Base-by-base conservation (phyloP, 2,329 filamentous ascomycete genomes). In the Cladosporium cucumerinum region DNA sequence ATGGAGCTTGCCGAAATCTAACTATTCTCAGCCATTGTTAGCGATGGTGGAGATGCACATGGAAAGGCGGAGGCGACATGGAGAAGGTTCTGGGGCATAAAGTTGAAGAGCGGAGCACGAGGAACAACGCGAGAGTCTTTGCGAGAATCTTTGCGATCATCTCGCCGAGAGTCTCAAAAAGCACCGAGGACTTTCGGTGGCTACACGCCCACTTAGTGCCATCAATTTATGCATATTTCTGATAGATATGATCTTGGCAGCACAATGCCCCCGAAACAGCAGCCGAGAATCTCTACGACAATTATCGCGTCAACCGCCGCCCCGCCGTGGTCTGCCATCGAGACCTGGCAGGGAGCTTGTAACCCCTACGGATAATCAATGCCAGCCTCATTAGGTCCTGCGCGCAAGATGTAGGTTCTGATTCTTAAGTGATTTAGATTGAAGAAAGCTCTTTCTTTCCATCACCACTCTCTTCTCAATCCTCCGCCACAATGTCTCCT, bases 21-120 rank as follows among this genome's bases (percentile, higher is more conserved):
- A 48, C 18, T 46, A 5, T 36, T 43, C 16, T 5, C 58, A 12
- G 34, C 49, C 49, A 55, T 62, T 12, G 49, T 21, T 55, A 23
- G 60, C 46, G 25, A 48, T 55, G 25, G 60, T 62, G 60, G 60
- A 62, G 60, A 55, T 39, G 26, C n/a, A 26, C 10, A 23, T 54
- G 60, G 60, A 54, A 49, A 62, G 60, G 60, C 60, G 60, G 60
- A 52, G 60, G 34, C 25, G 34, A 26, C 12, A 55, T 46, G 60
- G 49, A 36, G 60, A 51, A 55, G 34, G 14, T 30, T 26, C 60
- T 46, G 48, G 21, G 23, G 48, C 32, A 18, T 5, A 12, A 23
- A 30, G 12, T 43, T 58, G 14, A 12, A 21, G 39, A 23, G n/a
- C n/a, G 39, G n/a, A 46, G n/a, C 3, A 23, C n/a, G 55, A 58